A percentile compares a stretch with the other conserved stretches of the same genome.
Evolutionary conservation across 2,329 filamentous ascomycete species (phyloP).

Genomic region (Xylogone sp.): DNA sequence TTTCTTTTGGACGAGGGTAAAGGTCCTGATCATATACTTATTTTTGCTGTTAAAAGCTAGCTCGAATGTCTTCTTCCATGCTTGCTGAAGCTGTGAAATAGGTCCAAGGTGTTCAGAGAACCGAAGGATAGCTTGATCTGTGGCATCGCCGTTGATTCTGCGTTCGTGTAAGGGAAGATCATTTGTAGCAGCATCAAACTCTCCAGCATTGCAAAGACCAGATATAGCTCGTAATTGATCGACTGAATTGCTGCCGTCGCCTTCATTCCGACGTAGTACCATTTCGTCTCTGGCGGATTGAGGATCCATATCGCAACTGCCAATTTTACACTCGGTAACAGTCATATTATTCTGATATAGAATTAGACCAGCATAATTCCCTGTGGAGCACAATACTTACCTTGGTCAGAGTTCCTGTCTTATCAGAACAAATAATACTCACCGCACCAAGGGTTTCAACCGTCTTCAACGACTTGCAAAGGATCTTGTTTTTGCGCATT

Average conservation of each 20-base stretch:
- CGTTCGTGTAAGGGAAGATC: conserved; percentile 56
- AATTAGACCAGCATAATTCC: neutral
- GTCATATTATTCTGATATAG: conserved; percentile 63
- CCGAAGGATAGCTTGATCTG: conserved; percentile 69
- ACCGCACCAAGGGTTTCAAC: conserved; percentile 73
- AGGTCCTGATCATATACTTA: conserved; percentile 72
- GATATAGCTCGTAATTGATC: conserved; percentile 57
- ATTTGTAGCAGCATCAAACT: conserved; percentile 65
- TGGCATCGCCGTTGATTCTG: conserved; percentile 70
- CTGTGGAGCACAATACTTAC: conserved; percentile 8
- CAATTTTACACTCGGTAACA: conserved; percentile 65
- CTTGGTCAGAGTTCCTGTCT: conserved; percentile 66
- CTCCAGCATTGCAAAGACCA: conserved; percentile 70
- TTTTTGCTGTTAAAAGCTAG: conserved; percentile 79
- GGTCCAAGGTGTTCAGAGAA: conserved; percentile 64
- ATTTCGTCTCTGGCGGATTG: conserved; percentile 46
- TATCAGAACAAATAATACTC: conserved; percentile 72
- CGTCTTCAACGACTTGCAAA: conserved; percentile 77
- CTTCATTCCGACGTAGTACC: conserved; percentile 14
- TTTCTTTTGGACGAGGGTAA: conserved; percentile 40
- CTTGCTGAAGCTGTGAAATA: conserved; percentile 54
- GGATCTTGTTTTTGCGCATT: conserved; percentile 72
- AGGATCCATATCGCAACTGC: conserved; percentile 38
- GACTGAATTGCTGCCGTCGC: conserved; percentile 38
- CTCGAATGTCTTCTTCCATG: conserved; percentile 64